Conservation (phyloP, 2,329 filamentous ascomycete genomes). For the Cryphonectria carpinicola region DNA sequence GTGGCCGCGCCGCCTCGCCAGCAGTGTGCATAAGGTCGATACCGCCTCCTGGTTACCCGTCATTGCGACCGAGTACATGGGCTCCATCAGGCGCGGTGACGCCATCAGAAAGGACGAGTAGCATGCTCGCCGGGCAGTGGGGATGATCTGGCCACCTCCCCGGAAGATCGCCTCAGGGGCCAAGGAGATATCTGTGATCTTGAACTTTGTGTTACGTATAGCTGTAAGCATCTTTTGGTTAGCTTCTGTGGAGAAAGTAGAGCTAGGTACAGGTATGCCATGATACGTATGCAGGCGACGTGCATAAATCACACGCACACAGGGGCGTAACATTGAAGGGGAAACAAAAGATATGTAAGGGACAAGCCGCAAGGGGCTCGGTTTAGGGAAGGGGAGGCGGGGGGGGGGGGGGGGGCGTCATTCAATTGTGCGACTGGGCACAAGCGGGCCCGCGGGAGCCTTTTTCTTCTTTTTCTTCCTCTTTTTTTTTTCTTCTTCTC, state of each 20-base stretch:
- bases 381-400: neutral
- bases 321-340: slow-evolving; percentile 13
- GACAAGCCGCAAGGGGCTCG: slow-evolving; percentile 21
- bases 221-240: slow-evolving; percentile 52
- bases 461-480: neutral
- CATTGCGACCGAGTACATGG: slow-evolving; percentile 90
- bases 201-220: slow-evolving; percentile 97
- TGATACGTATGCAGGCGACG: neutral
- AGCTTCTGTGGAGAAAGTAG: slow-evolving; percentile 17
- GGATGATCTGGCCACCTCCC: slow-evolving; percentile 96
- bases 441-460: slow-evolving; percentile 24
- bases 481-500: neutral
- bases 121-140: slow-evolving; percentile 87
- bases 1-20: slow-evolving; percentile 86
- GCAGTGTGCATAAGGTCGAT: slow-evolving; percentile 86
- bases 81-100: slow-evolving; percentile 94
- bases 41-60: slow-evolving; percentile 90
- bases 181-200: slow-evolving; percentile 86
- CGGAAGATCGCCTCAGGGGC: slow-evolving; percentile 91
- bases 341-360: slow-evolving; percentile 8
- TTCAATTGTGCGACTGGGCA: slow-evolving; percentile 17
- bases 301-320: neutral
- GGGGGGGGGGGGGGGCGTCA: neutral
- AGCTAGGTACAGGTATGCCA: slow-evolving; percentile 4
- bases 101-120: slow-evolving; percentile 98